Percentiles rank a stretch among this genome's conserved stretches.
phyloP scores from a whole-genome alignment of 306 rosid species.

The Rosa multiflora region DNA sequence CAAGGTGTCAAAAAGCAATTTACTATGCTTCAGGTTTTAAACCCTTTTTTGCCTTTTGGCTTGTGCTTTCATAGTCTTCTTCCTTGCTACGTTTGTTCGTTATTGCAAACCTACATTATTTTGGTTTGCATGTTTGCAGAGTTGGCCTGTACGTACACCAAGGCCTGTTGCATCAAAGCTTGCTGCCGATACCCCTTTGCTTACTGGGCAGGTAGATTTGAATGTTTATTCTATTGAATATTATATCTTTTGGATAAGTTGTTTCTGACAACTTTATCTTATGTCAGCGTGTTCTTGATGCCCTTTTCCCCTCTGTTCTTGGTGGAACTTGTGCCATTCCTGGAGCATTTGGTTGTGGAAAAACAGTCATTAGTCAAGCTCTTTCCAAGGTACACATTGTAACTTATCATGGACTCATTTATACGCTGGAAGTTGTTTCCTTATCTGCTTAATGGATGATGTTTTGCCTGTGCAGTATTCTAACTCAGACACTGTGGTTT shows the following conservation, averaged over 20 bases:
- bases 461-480: conserved; percentile 66
- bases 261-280: conserved; percentile 27
- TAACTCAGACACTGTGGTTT: conserved; percentile 89
- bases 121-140: conserved; percentile 43
- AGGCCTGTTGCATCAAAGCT: conserved; percentile 98
- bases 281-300: conserved; percentile 97
- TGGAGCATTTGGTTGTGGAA: conserved; percentile 99
- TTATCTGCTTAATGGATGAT: conserved; percentile 17
- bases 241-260: conserved; percentile 7
- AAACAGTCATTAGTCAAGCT: conserved; percentile 99
- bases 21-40: conserved; percentile 93
- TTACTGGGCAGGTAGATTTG: conserved; percentile 86
- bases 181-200: conserved; percentile 99
- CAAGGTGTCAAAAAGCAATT: conserved; percentile 91
- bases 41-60: conserved; percentile 13
- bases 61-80: conserved; percentile 20
- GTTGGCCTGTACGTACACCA: conserved; percentile 98
- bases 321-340: conserved; percentile 99
- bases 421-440: background rate
- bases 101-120: conserved; percentile 9
- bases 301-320: conserved; percentile 99
- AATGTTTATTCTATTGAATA: conserved; percentile 7
- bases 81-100: conserved; percentile 6
- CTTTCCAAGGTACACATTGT: conserved; percentile 78
- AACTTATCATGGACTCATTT: conserved; percentile 4